Base-by-base conservation (phyloP, 257 asterid species). In the Solanum chilense region DNA sequence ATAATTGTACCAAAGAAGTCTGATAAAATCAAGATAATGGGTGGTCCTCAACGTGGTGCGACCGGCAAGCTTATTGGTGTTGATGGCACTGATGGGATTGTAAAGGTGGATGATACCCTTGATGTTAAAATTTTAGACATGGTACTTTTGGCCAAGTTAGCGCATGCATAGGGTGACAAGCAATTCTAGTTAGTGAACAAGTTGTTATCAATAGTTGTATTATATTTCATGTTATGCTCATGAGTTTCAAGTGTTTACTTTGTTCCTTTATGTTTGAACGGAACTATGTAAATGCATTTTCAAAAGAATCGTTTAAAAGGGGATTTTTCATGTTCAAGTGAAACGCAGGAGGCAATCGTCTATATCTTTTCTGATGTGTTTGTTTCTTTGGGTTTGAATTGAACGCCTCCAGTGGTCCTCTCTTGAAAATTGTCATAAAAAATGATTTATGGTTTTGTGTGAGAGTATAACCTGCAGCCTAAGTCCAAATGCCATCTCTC, bases 71-170 rank as follows among this genome's bases (percentile, higher is more conserved):
- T 95, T 42, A 93, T 95, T 9, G 99, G 98, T 77, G 93, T 97
- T 16, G 98, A 97, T 86, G 98, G 98, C 45, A 92, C 95, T 0
- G 98, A 95, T 85, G 98, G 99, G 78, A 97, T 97, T 68, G 97
- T 95, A 37, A 97, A 97, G 91, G 91, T 94, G 71, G 98, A 97
- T 52, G 93, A 93, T 70, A 93, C 97, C 0, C 88, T 93, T 9
- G 98, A 97, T 69, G 98, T 95, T n/a, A 95, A 95, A 87, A 97
- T 97, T 86, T 89, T 97, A 78, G 96, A 94, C 89, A 91, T 95
- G 95, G 94, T 86, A 76, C 90, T 90, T 83, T 86, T 97, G 91
- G 98, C 99, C 4, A 94, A 92, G 87, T 90, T 94, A 78, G 95
- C 93, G 35, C 93, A 91, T 85, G 83, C 91, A 12, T 90, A 88